Evolutionary conservation across 2,329 filamentous ascomycete genomes (phyloP), one percentile per base, ranked within the genome.

Genomic region (Colletotrichum sp.): DNA sequence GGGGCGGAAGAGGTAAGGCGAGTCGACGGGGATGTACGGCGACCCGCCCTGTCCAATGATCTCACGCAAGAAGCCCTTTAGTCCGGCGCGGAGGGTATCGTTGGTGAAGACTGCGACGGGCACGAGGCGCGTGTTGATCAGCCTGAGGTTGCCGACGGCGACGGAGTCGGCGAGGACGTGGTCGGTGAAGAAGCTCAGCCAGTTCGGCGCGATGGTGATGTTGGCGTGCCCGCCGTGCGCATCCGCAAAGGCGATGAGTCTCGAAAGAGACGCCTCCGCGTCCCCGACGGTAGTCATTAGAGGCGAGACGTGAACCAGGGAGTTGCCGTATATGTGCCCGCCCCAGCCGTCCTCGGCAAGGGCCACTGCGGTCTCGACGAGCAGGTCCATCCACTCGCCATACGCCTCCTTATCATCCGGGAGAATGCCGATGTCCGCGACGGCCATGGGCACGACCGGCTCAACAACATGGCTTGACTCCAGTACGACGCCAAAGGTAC

Each of bases 261-360:
- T 25, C 4, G 52, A 57, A 5, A 57, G 52, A 29, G 22, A 57
- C 25, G 0, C 25, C 13, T 57, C 15, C 15, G 22, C 52, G 1
- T 57, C 52, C 5, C 29, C 25, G 13, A 27, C 2, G 15, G 4
- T 57, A 11, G 52, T 25, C 19, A 29, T 25, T 7, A 29, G 52
- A 0, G 52, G 25, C 0, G 44, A 49, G 44, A 49, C 44, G 11
- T 49, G 44, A 0, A 22, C 44, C 0, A 49, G 2, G 6, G 44
- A 49, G 44, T 49, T 49, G 19, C 44, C 19, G 44, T 49, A 49
- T 49, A 49, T 22, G 3, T 49, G 44, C 1, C 44, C 44, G 3
- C 19, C 44, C 44, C 44, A 49, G 1, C 44, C 44, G 44, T 49
- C 9, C 3, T 49, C 44, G 5, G 44, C n/a, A 7, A 49, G 11